Base-by-base conservation (phyloP, 1,284 basidiomycete genomes). In the Trichosporon sp. region DNA sequence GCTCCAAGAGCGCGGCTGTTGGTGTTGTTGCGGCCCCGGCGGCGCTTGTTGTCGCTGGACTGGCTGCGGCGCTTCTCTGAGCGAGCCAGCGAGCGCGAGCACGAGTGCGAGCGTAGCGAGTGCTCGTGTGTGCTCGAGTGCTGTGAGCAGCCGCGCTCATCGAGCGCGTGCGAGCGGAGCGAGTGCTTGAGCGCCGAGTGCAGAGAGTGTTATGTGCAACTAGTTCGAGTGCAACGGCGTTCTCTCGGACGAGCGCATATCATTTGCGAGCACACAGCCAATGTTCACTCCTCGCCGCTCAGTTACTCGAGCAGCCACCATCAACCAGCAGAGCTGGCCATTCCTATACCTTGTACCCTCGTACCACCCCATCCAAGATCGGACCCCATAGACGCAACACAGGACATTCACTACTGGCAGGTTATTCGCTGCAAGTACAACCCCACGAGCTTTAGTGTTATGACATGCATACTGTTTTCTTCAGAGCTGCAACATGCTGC, bases 381-480 rank as follows among this genome's bases (percentile, higher is more conserved):
- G 40, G 40, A 21, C 14, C 19, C 23, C 40, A 44, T 44, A 44
- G 40, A 44, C 37, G 46, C 46, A 29, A 54, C 49, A 29, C 49
- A 49, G 49, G 49, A 27, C 49, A 54, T 27, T n/a, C 49, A 52
- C 23, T 7, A n/a, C n/a, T n/a, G n/a, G n/a, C n/a, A n/a, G n/a
- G n/a, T n/a, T n/a, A n/a, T n/a, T n/a, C n/a, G n/a, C n/a, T n/a
- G n/a, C n/a, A n/a, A 27, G 49, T 29, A 27, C n/a, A 29, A 37
- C 34, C 25, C 49, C 27, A 27, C 49, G 49, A 29, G 14, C 21
- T 27, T 29, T 19, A 54, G 49, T 54, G 49, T 54, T 54, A 54
- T 54, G 49, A 54, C 49, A 54, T 54, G 49, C 49, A 54, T 54
- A 54, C 49, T 31, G 49, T 54, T 44, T 44, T 21, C 40, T 44